Percentiles rank a stretch among this genome's conserved stretches.
Conservation (phyloP, 176 grass and related monocot species). For the Typha latifolia region DNA sequence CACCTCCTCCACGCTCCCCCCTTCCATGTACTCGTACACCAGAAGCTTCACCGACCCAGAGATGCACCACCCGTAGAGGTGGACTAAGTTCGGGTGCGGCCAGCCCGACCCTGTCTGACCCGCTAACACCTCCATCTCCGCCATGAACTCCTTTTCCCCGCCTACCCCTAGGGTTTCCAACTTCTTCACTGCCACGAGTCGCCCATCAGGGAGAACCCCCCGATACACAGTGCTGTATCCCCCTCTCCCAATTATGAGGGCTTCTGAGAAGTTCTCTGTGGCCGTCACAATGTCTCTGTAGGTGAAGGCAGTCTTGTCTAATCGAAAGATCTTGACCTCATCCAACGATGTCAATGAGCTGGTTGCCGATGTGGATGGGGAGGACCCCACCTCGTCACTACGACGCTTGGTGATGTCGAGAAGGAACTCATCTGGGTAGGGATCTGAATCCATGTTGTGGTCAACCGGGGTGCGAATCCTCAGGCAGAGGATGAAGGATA, state of each 20-base stretch:
- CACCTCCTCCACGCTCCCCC: constrained; percentile 61
- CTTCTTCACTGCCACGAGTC: constrained; percentile 78
- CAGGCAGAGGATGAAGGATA: constrained; percentile 26
- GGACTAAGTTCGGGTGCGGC: constrained; percentile 81
- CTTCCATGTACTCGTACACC: constrained; percentile 85
- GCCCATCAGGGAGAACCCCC: constrained; percentile 64
- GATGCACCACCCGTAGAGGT: constrained; percentile 89
- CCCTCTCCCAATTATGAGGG: constrained; percentile 61
- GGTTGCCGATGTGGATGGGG: constrained; percentile 17
- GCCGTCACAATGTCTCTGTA: constrained; percentile 68
- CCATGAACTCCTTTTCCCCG: constrained; percentile 72
- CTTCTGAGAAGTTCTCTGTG: constrained; percentile 60
- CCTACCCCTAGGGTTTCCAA: constrained; percentile 28
- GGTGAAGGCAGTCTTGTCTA: constrained; percentile 58
- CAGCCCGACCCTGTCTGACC: constrained; percentile 38
- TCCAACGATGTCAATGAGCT: constrained; percentile 34
- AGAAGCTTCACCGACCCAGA: constrained; percentile 52
- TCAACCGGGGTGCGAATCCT: constrained; percentile 27
- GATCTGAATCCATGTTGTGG: constrained; percentile 35
- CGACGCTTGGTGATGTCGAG: constrained; percentile 31
- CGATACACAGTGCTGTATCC: constrained; percentile 84
- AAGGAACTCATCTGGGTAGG: constrained; percentile 22
- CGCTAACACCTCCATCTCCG: constrained; percentile 87
- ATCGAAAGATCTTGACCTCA: constrained; percentile 50
- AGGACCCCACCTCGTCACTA: constrained; percentile 11